A percentile compares a stretch with the other conserved stretches of the same genome.
Conservation (phyloP, 345 rosid genomes). For the Reutealis trisperma region DNA sequence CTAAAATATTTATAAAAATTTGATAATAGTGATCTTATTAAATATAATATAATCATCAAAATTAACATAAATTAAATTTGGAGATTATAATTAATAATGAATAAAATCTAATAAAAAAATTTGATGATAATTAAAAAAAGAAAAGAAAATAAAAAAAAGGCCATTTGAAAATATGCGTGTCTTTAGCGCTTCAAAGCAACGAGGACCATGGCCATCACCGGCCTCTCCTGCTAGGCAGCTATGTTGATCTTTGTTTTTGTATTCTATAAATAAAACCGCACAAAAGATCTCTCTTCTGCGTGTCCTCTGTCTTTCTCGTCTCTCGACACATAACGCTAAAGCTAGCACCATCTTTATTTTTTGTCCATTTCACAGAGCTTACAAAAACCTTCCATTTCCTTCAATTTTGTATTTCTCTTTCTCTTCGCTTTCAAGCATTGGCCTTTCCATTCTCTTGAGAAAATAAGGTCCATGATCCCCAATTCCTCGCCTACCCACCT, state of each 20-base stretch:
- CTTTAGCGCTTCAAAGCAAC: background rate
- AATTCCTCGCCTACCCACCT: background rate
- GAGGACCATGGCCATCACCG: background rate
- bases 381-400: background rate
- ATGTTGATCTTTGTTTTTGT: background rate
- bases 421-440: background rate
- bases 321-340: constrained; percentile 2
- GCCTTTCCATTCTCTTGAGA: background rate
- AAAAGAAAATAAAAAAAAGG: too few species aligned
- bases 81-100: too few species aligned
- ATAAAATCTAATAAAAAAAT: too few species aligned
- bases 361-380: background rate
- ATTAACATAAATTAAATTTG: too few species aligned
- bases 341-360: background rate
- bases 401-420: too few species aligned
- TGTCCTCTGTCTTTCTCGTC: constrained; percentile 4
- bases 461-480: too few species aligned
- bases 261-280: background rate
- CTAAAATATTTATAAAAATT: too few species aligned
- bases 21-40: too few species aligned
- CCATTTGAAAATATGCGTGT: background rate
- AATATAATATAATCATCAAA: too few species aligned
- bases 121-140: too few species aligned
- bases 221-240: background rate
- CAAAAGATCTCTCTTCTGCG: background rate